phyloP scores from a whole-genome alignment of 176 grass and related monocot species.

The Pharus latifolius region DNA sequence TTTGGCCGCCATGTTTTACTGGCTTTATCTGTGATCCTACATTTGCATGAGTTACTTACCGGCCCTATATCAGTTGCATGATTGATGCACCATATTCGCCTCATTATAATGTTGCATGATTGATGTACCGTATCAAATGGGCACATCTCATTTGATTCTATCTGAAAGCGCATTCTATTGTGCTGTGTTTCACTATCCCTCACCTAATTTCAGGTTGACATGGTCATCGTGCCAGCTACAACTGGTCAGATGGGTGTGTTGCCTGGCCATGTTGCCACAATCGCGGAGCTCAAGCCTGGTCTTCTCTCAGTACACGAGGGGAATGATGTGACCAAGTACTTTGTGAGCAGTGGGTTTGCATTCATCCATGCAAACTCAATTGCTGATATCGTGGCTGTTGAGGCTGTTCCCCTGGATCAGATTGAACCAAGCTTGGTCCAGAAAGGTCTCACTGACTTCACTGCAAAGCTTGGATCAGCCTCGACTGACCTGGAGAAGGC shows the following conservation, averaged over 20 bases:
- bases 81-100: too few relatives aligned
- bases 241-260: constrained; percentile 98
- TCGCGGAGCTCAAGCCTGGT: constrained; percentile 87
- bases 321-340: constrained; percentile 78
- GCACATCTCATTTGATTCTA: not conserved
- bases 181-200: not conserved
- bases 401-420: constrained; percentile 68
- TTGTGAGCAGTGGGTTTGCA: constrained; percentile 97
- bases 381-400: constrained; percentile 87
- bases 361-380: constrained; percentile 96
- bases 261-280: constrained; percentile 88
- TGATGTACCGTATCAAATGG: not conserved
- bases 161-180: not conserved
- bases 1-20: not conserved
- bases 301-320: constrained; percentile 92
- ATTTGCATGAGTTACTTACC: not conserved
- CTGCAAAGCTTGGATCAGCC: constrained; percentile 78
- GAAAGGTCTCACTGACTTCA: constrained; percentile 81
- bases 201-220: constrained; percentile 65
- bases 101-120: not conserved
- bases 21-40: not conserved
- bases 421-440: constrained; percentile 76
- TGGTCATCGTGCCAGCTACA: constrained; percentile 92
- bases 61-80: too few relatives aligned
- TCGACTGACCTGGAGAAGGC: constrained; percentile 89